phyloP scores from a whole-genome alignment of 192 early-diverging fungal species.

The Umbelopsis isabellina region DNA sequence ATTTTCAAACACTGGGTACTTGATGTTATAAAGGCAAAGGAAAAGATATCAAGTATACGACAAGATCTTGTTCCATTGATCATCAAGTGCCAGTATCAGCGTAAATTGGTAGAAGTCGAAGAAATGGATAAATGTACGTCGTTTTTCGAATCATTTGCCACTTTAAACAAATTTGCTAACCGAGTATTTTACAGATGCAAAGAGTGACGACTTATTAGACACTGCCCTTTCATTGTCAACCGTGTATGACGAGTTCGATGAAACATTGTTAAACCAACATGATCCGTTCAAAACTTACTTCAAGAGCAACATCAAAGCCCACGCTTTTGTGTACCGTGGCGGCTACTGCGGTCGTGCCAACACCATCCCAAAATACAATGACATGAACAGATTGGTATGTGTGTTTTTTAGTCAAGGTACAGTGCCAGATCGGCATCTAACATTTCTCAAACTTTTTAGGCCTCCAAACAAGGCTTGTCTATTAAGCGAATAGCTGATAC shows the following conservation, averaged over 20 bases:
- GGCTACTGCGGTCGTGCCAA: constrained; percentile 85
- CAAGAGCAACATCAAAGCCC: constrained; percentile 46
- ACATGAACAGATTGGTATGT: constrained; percentile 83
- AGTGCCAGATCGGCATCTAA: background rate
- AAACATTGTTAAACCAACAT: constrained; percentile 40
- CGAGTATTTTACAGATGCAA: constrained; percentile 25
- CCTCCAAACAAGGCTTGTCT: constrained; percentile 44
- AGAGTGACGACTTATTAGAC: constrained; percentile 28
- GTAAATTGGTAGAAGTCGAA: constrained; percentile 66
- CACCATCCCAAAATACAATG: constrained; percentile 80
- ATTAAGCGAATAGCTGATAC: constrained; percentile 66
- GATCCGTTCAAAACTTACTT: constrained; percentile 34
- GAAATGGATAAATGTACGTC: constrained; percentile 64
- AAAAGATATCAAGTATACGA: constrained; percentile 73
- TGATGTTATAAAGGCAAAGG: constrained; percentile 73
- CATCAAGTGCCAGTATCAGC: constrained; percentile 83
- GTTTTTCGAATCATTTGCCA: background rate
- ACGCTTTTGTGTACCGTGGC: constrained; percentile 65
- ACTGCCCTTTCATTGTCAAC: constrained; percentile 42
- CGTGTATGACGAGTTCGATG: constrained; percentile 43
- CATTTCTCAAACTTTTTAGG: background rate
- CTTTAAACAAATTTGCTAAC: background rate
- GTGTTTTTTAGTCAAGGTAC: background rate
- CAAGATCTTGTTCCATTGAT: constrained; percentile 86
- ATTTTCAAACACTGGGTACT: constrained; percentile 93